Evolutionary conservation across 1,284 basidiomycete genomes (phyloP), one percentile per base, ranked within the genome.

Genomic region (Cutaneotrichosporon spelunceum): DNA sequence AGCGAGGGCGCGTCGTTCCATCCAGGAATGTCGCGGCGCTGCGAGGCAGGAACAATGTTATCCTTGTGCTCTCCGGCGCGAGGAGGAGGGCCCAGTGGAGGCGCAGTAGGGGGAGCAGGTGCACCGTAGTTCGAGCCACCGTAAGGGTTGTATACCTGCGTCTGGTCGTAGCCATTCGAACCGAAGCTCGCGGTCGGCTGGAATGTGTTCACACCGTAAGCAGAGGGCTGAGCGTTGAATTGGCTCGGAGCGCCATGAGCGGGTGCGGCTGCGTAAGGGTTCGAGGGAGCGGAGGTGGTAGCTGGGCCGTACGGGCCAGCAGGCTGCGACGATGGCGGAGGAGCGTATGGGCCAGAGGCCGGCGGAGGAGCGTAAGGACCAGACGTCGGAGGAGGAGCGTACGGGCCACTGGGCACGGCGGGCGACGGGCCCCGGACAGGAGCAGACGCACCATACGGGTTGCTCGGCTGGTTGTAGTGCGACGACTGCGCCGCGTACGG

Each of bases 1-100:
- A 53, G 69, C 16, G 64, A 70, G 1, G 78, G 76, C 4, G 81
- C 78, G 2, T 98, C 94, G 73, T 98, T 98, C 93, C 93, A 98
- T 0, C 91, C 91, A 11, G 86, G 85, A 48, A 87, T 86, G 63
- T 89, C 88, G 47, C 80, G 78, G 27, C 78, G 71, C 56, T 74
- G 73, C 27, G 77, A 72, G 11, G 76, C 78, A 2, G 79, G 72
- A 23, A 79, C 66, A 19, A 73, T 64, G 19, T 70, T 69, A 2
- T 68, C 24, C 36, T 54, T 48, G 14, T 50, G 30, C 21, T 60
- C 61, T 3, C 62, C 59, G 6, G 64, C 71, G 30, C 72, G 74
- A 14, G 81, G 77, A n/a, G 78, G 79, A 1, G 79, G 77, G 30
- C 78, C 73, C 11, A 78, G 19, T 7, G 11, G n/a, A 42, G 19